Evolutionary conservation across 441 rosid genomes (phyloP), one percentile per base, ranked within the genome.

Genomic region (Brassica hybrid): DNA sequence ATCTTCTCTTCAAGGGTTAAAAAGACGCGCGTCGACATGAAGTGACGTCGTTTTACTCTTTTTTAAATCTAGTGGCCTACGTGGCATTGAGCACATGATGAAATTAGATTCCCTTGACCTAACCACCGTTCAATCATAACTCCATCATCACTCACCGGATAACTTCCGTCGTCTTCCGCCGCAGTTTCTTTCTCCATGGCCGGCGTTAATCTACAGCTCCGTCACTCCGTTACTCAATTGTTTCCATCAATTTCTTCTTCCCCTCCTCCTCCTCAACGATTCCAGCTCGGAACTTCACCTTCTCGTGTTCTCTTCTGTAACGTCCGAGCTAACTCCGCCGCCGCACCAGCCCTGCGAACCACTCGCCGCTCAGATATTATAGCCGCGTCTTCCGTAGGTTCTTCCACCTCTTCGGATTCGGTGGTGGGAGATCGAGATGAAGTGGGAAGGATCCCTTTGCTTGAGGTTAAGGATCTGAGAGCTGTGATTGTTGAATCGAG

Each of bases 401-500:
- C 58, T 10, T 6, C 73, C 0, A 85, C 79, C 4, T 67, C 84
- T 17, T 61, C 84, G 6, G 76, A 66, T 65, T 58, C 83, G 48
- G 69, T 81, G 54, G 61, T 59, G 12, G 60, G 64, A 9, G 81
- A 57, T 17, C 73, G 83, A 10, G 56, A 65, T 34, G 64, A 62
- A 30, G 54, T 30, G 48, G 81, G 83, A 36, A 84, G 82, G 79
- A 76, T 70, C 73, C 93, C 90, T 60, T 87, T 95, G 72, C 97
- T 95, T 7, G 89, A 91, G 61, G 97, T 92, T 80, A 87, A 76
- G 69, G 93, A 84, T 76, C 82, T 95, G 82, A 93, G 86, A 45
- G 98, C 95, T 0, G 96, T 87, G 60, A 86, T 95, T 81, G 76
- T 88, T 2, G 95, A 93, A 69, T 80, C 99, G 41, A 87, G 86